Base-by-base conservation (phyloP, 2,329 filamentous ascomycete species). In the Scedosporium aurantiacum region DNA sequence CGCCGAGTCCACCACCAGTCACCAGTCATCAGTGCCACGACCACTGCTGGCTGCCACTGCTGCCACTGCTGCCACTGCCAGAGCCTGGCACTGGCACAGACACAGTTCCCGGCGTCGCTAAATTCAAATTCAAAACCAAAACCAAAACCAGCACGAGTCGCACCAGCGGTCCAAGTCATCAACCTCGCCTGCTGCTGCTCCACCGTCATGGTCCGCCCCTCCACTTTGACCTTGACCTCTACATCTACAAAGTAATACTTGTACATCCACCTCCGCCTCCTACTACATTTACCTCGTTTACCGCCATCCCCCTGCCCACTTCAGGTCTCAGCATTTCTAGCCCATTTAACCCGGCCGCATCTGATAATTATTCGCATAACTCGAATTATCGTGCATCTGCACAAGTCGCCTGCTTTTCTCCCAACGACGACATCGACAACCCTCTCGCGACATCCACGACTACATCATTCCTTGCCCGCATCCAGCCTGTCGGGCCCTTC, bases 321-420 rank as follows among this genome's bases (percentile, higher is more conserved):
- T 28, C 58, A 25, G 41, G 40, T 28, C 21, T 28, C 27, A 25
- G 40, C 16, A 50, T 47, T 45, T 16, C 57, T n/a, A 43, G 37
- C 18, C 32, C 57, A 16, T 40, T 58, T 21, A 10, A 40, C 14
- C 32, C 45, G 43, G 28, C 47, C 25, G 52, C 47, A 41, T 55
- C 27, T 21, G 59, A 14, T 21, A 27, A 54, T 32, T 58, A 37
- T 28, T 27, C 61, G n/a, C 18, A 21, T 32, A 63, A 60, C 61
- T 60, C 58, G 60, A 61, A 58, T 54, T 60, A 14, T 50, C 61
- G 43, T 27, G 37, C 54, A 50, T 45, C 54, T 63, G 52, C 50
- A 60, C 23, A 54, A 27, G 18, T 27, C 23, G 43, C 43, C 43
- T 21, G 6, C 23, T 14, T 54, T 54, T 28, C 21, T 28, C 10